Conservation (phyloP, 2,329 filamentous ascomycete species). For the Blastomyces gilchristii region DNA sequence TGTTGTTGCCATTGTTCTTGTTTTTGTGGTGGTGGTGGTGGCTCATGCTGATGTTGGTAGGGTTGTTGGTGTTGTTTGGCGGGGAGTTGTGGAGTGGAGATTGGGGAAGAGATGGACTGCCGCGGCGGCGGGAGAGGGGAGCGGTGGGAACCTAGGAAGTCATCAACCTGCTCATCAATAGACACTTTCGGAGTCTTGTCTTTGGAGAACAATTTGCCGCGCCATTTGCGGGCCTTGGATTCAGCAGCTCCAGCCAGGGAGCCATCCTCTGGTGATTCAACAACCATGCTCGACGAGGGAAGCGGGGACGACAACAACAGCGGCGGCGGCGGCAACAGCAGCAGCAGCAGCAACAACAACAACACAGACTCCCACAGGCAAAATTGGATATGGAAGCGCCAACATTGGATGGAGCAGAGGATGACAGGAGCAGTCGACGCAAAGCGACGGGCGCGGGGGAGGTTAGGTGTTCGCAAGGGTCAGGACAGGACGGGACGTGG, state of each 20-base stretch:
- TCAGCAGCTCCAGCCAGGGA: conserved; percentile 8
- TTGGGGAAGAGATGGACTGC: conserved; percentile 5
- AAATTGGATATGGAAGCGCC: neutral
- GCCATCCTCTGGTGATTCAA: conserved; percentile 12
- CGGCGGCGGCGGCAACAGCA: conserved; percentile 2
- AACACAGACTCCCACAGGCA: conserved; percentile 1
- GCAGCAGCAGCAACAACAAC: neutral
- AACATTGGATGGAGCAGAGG: conserved; percentile 5
- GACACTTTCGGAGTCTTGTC: conserved; percentile 28
- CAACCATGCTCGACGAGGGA: conserved; percentile 10
- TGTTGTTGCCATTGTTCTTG: too few relatives aligned
- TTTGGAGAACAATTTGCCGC: conserved; percentile 41
- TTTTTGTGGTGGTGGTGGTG: too few relatives aligned
- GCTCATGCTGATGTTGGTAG: conserved; percentile 10
- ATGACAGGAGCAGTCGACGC: neutral
- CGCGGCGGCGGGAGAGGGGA: conserved; percentile 18
- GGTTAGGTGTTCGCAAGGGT: neutral
- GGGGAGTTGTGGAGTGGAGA: neutral
- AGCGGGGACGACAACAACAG: neutral
- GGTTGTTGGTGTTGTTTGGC: conserved; percentile 8
- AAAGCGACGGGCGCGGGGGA: neutral
- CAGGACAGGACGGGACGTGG: neutral
- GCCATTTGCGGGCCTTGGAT: conserved; percentile 32
- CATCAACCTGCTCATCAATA: conserved; percentile 42
- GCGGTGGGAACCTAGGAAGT: conserved; percentile 48